Base-by-base conservation (phyloP, 257 asterid species). In the Euphrasia confusa region DNA sequence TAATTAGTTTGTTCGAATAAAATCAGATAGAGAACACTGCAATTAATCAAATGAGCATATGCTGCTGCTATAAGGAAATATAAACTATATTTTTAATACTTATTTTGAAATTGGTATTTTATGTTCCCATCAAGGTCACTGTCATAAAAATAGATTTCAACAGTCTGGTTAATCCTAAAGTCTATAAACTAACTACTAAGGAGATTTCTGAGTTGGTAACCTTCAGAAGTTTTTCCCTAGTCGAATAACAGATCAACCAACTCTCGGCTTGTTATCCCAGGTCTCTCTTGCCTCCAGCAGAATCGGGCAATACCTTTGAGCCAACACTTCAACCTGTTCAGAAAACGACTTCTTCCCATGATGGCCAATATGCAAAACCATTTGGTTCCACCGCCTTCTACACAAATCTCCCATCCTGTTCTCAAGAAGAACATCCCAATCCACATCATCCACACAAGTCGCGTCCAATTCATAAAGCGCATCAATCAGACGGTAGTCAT, bases 371-470 rank as follows among this genome's bases (percentile, higher is more conserved):
- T 83, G 86, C 53, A 57, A 39, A 74, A 74, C 79, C 90, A 83
- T 83, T 65, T 83, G 86, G 33, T 66, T 71, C 90, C 86, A 83
- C 57, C 84, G 82, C 67, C 60, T 70, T 53, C 75, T 66, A 57
- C 87, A 83, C 50, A 83, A 10, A 12, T 69, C 79, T 45, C 84
- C 89, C 8, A 72, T 5, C 58, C 84, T 78, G 37, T 61, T 32
- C 1, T 83, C 84, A 59, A 83, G 40, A 57, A 83, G 71, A 67
- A 58, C 52, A 61, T 80, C 90, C 90, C 87, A 83, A 21, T 80
- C 81, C 73, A 83, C 90, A 71, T 83, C 90, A 66, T 78, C 90
- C 65, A 72, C 10, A 61, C 90, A 83, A 54, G 70, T 74, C 4
- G 81, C 79, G 63, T 83, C 87, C 12, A 75, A 63, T 70, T 47